These are phyloP conservation scores for Hyphodiscus hymeniophilus DNA, from an alignment of 495 filamentous ascomycete genomes.

Conservation along the genomic window DNA sequence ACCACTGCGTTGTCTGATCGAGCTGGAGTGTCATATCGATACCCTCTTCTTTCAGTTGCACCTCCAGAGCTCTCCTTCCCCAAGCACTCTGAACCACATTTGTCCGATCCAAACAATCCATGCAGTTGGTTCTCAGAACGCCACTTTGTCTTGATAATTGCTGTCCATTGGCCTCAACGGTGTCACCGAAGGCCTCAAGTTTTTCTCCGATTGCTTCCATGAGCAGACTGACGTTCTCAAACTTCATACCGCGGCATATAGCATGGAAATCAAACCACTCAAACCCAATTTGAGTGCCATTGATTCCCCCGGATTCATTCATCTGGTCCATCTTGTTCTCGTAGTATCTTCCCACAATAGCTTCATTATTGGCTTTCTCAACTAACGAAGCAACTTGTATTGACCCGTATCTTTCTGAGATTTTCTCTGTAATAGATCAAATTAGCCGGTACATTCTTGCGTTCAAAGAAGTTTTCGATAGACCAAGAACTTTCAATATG, in stretches of 20 bases:
- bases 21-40: conserved; percentile 58
- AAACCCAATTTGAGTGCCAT: conserved; percentile 50
- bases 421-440: conserved; percentile 25
- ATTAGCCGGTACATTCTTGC: no score
- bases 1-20: conserved; percentile 76
- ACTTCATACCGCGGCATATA: conserved; percentile 90
- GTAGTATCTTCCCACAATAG: conserved; percentile 68
- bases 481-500: no score
- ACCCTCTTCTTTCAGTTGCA: conserved; percentile 65
- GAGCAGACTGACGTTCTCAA: conserved; percentile 80
- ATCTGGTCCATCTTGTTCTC: conserved; percentile 53
- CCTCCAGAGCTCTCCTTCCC: conserved; percentile 66
- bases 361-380: conserved; percentile 76
- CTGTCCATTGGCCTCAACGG: conserved; percentile 42
- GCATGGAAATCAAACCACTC: conserved; percentile 97
- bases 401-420: conserved; percentile 60
- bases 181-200: conserved; percentile 57
- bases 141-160: conserved; percentile 54
- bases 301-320: conserved; percentile 51
- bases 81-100: conserved; percentile 89
- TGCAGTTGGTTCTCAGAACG: conserved; percentile 85
- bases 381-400: conserved; percentile 78
- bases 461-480: no score
- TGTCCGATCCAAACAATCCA: conserved; percentile 94
- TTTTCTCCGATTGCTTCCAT: conserved; percentile 57